A percentile compares a stretch with the other conserved stretches of the same genome.
phyloP scores from a whole-genome alignment of 495 filamentous ascomycete genomes.

The Penicillium goetzii region DNA sequence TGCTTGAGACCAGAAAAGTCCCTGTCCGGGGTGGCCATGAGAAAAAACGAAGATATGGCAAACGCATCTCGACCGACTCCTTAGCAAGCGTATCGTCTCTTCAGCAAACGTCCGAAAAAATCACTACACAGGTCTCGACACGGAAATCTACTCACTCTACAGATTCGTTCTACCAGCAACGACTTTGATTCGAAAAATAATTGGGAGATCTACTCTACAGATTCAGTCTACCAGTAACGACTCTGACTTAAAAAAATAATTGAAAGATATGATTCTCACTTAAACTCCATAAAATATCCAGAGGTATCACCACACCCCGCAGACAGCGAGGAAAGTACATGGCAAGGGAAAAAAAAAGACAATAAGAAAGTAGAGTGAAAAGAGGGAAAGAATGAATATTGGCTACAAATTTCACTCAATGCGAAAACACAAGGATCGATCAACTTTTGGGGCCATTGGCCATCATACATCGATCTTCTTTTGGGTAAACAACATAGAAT shows the following conservation, averaged over 20 bases:
- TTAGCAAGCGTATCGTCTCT: too few species aligned
- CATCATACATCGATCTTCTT: conserved; percentile 20
- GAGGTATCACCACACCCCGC: conserved; percentile 26
- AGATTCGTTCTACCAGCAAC: too few species aligned
- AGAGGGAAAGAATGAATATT: conserved; percentile 15
- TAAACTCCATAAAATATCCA: conserved; percentile 26
- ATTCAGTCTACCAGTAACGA: not conserved
- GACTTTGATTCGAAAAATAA: too few species aligned
- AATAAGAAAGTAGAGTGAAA: conserved; percentile 9
- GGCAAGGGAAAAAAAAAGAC: conserved; percentile 18
- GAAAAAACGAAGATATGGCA: too few species aligned
- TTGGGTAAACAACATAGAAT: conserved; percentile 16
- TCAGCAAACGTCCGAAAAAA: too few species aligned
- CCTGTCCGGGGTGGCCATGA: too few species aligned
- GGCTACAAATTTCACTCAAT: conserved; percentile 20
- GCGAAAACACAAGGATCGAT: conserved; percentile 20
- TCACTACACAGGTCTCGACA: too few species aligned
- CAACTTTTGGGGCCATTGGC: conserved; percentile 24
- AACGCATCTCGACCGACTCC: too few species aligned
- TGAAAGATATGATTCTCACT: conserved; percentile 8
- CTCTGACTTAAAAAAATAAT: not conserved
- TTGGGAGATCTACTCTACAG: not conserved
- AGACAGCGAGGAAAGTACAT: conserved; percentile 13
- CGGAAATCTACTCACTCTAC: too few species aligned
- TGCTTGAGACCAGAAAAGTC: too few species aligned